Base-by-base conservation (phyloP, 192 early-diverging fungal species). In the Linnemannia hyalina region DNA sequence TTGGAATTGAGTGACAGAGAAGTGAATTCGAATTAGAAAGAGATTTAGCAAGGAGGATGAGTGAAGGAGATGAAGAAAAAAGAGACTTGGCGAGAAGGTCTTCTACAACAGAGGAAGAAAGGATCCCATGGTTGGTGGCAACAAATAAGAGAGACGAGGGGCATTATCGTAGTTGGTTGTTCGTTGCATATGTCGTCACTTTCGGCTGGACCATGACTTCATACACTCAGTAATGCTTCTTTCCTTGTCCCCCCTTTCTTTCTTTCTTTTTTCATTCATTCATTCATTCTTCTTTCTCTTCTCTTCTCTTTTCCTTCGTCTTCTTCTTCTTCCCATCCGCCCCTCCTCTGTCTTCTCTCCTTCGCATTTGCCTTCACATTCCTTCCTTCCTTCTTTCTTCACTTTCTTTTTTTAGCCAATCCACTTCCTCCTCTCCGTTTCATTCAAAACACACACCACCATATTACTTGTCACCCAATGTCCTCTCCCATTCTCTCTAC, bases 401-500 rank as follows among this genome's bases (percentile, higher is more conserved):
- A 40, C 6, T 40, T 40, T 40, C 38, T 40, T 52, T 26, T 74
- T 38, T 29, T 8, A 11, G 22, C 36, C 20, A n/a, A 16, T 60
- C 20, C 35, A 40, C 20, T 36, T 1, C 38, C 40, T 41, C 20
- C 70, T 41, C 36, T 9, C 8, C 41, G 0, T 35, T 42, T 41
- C 23, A 35, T 32, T 74, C 46, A 52, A 26, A 52, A 26, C n/a
- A 44, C 22, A 22, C 9, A 38, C 36, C 22, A 40, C 70, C 38
- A 3, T 42, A 36, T 60, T n/a, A 73, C 73, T 38, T 23, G 13
- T 32, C 60, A 16, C 60, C 18, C 18, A 52, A 52, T 23, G 32
- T 47, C 41, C 26, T 38, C 75, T 40, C 76, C 82, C 32, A 79
- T 85, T 15, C 82, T 85, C 54, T 85, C 82, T 0, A 85, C 82